Percentiles rank a stretch among this genome's conserved stretches.
These are phyloP conservation scores for Apiotrichum gamsii DNA, from an alignment of 1,284 basidiomycete species.

Conservation along the genomic window DNA sequence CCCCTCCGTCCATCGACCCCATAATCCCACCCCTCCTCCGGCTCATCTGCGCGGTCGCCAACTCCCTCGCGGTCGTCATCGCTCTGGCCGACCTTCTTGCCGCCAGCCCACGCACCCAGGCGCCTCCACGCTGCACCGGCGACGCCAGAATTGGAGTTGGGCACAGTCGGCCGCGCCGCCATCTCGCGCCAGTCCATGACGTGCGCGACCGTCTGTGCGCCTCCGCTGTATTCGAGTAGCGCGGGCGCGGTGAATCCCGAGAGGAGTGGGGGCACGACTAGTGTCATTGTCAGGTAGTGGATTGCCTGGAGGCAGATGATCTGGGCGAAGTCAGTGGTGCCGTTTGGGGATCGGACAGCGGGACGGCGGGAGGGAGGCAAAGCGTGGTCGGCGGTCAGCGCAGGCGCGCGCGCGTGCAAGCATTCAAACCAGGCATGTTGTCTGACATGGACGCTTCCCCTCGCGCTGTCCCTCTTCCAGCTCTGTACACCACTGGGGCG, in stretches of 20 bases:
- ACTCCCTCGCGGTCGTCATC: not conserved
- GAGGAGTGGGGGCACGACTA: conserved; percentile 77
- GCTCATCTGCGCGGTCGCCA: not conserved
- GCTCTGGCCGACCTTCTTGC: conserved; percentile 35
- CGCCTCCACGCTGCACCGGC: conserved; percentile 55
- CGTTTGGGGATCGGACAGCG: not conserved
- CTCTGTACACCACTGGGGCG: too few relatives aligned
- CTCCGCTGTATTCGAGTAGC: conserved; percentile 69
- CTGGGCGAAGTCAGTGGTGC: conserved; percentile 47
- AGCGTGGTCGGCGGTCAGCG: too few relatives aligned
- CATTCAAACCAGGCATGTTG: too few relatives aligned
- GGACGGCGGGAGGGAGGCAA: too few relatives aligned
- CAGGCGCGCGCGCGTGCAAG: too few relatives aligned
- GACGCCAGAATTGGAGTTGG: conserved; percentile 27
- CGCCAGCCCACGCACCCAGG: conserved; percentile 48
- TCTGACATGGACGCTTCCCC: too few relatives aligned
- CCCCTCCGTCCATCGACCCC: conserved; percentile 66
- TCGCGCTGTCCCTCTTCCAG: too few relatives aligned
- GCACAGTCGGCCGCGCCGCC: conserved; percentile 68
- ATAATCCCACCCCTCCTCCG: conserved; percentile 45
- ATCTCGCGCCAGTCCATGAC: conserved; percentile 97
- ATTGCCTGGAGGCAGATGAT: conserved; percentile 86
- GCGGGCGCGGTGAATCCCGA: conserved; percentile 64
- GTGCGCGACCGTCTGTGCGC: conserved; percentile 41
- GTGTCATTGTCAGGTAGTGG: conserved; percentile 80